Evolutionary conservation across 1,284 basidiomycete species (phyloP).

Genomic region (Chondrostereum purpureum): DNA sequence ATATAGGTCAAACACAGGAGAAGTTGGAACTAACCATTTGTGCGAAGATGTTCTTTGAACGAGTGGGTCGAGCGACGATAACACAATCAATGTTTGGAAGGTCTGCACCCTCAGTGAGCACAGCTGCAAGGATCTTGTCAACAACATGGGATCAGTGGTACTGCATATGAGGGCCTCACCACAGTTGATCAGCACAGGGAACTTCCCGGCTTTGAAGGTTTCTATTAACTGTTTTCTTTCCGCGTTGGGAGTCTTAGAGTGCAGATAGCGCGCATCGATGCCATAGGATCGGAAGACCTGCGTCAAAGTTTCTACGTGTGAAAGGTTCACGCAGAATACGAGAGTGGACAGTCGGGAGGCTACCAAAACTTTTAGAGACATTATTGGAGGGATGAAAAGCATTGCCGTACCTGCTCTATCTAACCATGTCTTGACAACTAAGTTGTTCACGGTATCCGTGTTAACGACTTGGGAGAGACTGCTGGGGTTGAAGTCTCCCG

Average conservation of each 20-base stretch:
- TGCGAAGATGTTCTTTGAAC: constrained; percentile 83
- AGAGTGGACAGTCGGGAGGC: constrained; percentile 76
- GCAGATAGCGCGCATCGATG: constrained; percentile 82
- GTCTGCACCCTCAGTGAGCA: constrained; percentile 89
- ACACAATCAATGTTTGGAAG: constrained; percentile 93
- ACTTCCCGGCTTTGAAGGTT: constrained; percentile 67
- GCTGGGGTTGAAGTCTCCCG: constrained; percentile 76
- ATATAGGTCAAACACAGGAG: too few relatives aligned
- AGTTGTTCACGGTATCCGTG: constrained; percentile 65
- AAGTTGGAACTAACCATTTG: constrained; percentile 74
- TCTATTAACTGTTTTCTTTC: constrained; percentile 65
- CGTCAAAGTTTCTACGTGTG: constrained; percentile 78
- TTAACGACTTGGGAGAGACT: constrained; percentile 79
- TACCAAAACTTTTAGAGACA: constrained; percentile 18
- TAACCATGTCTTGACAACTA: constrained; percentile 78
- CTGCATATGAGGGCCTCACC: constrained; percentile 37
- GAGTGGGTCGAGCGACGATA: constrained; percentile 80
- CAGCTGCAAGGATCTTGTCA: constrained; percentile 40
- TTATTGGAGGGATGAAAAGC: constrained; percentile 3
- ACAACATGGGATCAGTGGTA: not conserved
- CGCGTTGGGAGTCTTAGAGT: constrained; percentile 59
- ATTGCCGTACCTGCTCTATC: constrained; percentile 62
- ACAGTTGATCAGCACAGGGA: constrained; percentile 90
- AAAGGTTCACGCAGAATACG: constrained; percentile 85
- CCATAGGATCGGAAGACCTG: constrained; percentile 69